Conservation (phyloP, 2,329 filamentous ascomycete species). For the Cordyceps tenuipes region DNA sequence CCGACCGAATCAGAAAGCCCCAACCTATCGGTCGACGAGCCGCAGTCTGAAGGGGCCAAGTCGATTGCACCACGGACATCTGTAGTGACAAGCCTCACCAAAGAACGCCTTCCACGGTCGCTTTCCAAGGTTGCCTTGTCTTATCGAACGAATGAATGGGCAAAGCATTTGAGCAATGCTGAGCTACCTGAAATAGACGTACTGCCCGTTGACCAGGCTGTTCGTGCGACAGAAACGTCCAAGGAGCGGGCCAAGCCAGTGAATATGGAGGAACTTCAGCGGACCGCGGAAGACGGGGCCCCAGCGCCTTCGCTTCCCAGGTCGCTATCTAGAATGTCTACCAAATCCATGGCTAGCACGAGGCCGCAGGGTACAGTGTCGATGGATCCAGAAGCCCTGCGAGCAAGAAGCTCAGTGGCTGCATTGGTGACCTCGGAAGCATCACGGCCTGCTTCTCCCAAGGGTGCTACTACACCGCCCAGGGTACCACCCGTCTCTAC, state of each 20-base stretch:
- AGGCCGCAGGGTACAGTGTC: background rate
- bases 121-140: conserved; percentile 70
- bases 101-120: conserved; percentile 57
- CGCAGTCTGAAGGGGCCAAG: conserved; percentile 26
- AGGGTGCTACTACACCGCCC: conserved; percentile 14
- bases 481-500: conserved; percentile 16
- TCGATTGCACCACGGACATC: conserved; percentile 36
- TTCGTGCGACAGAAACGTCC: conserved; percentile 12
- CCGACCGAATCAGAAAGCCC: background rate
- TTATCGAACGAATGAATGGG: conserved; percentile 93
- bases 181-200: conserved; percentile 63
- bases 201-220: conserved; percentile 38
- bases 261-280: conserved; percentile 54
- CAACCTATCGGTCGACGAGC: background rate
- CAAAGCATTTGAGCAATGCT: conserved; percentile 74
- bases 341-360: conserved; percentile 11
- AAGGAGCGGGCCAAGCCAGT: conserved; percentile 53
- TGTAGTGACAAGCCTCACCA: conserved; percentile 42
- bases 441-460: background rate
- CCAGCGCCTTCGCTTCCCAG: conserved; percentile 24
- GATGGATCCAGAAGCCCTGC: background rate
- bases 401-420: background rate
- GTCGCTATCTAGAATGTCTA: conserved; percentile 23
- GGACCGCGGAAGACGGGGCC: conserved; percentile 47
- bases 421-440: background rate